Base-by-base conservation (phyloP, 1,139 yeast species). In the Torulaspora globosa region DNA sequence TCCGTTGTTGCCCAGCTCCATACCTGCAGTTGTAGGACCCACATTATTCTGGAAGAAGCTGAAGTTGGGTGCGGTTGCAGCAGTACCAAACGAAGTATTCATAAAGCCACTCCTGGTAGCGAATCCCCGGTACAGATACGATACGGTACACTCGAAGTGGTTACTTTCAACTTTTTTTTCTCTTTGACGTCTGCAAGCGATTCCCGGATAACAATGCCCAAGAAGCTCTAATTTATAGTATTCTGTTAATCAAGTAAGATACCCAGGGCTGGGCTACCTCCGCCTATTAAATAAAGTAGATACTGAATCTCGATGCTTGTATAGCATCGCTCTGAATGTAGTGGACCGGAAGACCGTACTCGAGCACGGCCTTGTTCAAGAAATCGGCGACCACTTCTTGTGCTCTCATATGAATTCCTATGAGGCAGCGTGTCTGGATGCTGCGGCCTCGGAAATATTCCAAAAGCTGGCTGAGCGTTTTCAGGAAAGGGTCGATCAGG, bases 361-460 rank as follows among this genome's bases (percentile, higher is more conserved):
- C 55, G 2, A 49, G 31, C n/a, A 63, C 36, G 1, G 63, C 60
- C 14, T 53, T 50, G 27, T 60, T 61, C n/a, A 65, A 47, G 42
- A 65, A 65, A 5, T 42, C 43, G 11, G 58, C 49, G 1, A 60
- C 48, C 1, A 63, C 56, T 9, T 57, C 63, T 40, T 64, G 61
- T 2, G 65, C 56, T 41, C 68, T 49, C 28, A 65, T 45, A 36
- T 65, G 69, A 10, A 65, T 43, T 5, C 67, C 68, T 2, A 64
- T 46, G 5, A 63, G 36, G 10, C 56, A 56, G 16, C 43, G 52
- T 1, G 46, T 39, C 2, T 35, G 26, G 9, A 39, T 16, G 15
- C 26, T 37, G 6, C 29, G 39, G 26, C 10, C 12, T 11, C 32
- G 35, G 34, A 47, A 54, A 35, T 42, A 43, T 7, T 36, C 29